Conservation (phyloP, 2,329 filamentous ascomycete genomes). For the Lasiodiplodia theobromae region DNA sequence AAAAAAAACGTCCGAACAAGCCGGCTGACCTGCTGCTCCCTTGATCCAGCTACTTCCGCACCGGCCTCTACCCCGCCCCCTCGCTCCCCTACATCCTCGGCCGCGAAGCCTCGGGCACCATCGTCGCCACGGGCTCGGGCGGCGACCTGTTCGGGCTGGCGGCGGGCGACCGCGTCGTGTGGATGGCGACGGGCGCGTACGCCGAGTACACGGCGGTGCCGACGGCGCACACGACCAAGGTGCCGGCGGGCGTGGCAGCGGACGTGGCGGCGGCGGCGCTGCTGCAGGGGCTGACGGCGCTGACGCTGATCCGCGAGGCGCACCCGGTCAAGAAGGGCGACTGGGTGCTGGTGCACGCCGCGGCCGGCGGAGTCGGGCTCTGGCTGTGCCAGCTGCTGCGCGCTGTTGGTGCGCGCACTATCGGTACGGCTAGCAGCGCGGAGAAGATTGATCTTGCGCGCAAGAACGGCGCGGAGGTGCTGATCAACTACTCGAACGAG, state of each 20-base stretch:
- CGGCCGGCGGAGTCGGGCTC: constrained; percentile 77
- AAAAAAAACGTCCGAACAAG: background rate
- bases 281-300: constrained; percentile 84
- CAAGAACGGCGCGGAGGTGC: constrained; percentile 72
- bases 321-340: constrained; percentile 75
- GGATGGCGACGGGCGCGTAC: constrained; percentile 64
- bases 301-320: constrained; percentile 79
- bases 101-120: constrained; percentile 76
- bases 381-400: constrained; percentile 78
- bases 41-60: constrained; percentile 77
- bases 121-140: constrained; percentile 67
- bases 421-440: constrained; percentile 77
- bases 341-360: constrained; percentile 84
- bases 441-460: constrained; percentile 77
- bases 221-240: constrained; percentile 62
- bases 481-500: constrained; percentile 72
- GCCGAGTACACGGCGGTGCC: constrained; percentile 64
- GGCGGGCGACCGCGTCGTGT: constrained; percentile 75
- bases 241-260: constrained; percentile 67
- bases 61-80: constrained; percentile 76
- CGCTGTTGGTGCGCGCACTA: constrained; percentile 75
- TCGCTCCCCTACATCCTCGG: constrained; percentile 77
- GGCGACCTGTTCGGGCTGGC: constrained; percentile 73
- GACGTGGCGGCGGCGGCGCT: constrained; percentile 72
- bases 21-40: background rate